phyloP scores from a whole-genome alignment of 257 asterid species.

The Lavandula angustifolia region DNA sequence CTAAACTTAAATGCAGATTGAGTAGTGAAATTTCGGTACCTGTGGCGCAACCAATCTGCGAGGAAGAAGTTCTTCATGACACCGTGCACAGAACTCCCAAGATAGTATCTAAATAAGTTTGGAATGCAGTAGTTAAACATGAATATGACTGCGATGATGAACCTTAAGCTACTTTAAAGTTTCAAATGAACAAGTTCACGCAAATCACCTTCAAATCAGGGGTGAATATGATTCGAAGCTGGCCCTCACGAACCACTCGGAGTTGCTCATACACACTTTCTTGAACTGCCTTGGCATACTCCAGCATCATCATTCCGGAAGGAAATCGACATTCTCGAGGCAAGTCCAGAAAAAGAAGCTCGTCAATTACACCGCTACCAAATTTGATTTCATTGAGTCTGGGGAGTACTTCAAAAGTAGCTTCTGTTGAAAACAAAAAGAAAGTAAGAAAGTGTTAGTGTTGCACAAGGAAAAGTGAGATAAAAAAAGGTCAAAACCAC shows the following conservation, averaged over 20 bases:
- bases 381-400: slow-evolving; percentile 95
- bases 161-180: slow-evolving; percentile 18
- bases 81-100: slow-evolving; percentile 97
- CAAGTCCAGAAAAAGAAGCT: slow-evolving; percentile 91
- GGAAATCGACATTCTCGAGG: slow-evolving; percentile 89
- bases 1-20: not conserved
- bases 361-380: slow-evolving; percentile 86
- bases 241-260: slow-evolving; percentile 98
- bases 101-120: slow-evolving; percentile 59
- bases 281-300: slow-evolving; percentile 91
- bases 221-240: slow-evolving; percentile 83
- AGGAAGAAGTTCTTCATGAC: slow-evolving; percentile 96
- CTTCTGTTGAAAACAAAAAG: slow-evolving; percentile 58
- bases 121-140: slow-evolving; percentile 25
- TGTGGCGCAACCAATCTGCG: slow-evolving; percentile 94
- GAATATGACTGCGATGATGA: slow-evolving; percentile 18
- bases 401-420: slow-evolving; percentile 96
- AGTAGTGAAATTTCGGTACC: slow-evolving; percentile 42
- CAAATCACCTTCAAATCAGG: slow-evolving; percentile 82
- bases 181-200: slow-evolving; percentile 9
- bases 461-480: not conserved
- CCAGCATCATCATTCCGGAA: slow-evolving; percentile 94
- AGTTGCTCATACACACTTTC: slow-evolving; percentile 94
- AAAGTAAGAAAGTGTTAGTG: not conserved
- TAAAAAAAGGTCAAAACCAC: slow-evolving; percentile 10